Conservation (phyloP, 139 green algal genomes). For the Haematococcus lacustris region DNA sequence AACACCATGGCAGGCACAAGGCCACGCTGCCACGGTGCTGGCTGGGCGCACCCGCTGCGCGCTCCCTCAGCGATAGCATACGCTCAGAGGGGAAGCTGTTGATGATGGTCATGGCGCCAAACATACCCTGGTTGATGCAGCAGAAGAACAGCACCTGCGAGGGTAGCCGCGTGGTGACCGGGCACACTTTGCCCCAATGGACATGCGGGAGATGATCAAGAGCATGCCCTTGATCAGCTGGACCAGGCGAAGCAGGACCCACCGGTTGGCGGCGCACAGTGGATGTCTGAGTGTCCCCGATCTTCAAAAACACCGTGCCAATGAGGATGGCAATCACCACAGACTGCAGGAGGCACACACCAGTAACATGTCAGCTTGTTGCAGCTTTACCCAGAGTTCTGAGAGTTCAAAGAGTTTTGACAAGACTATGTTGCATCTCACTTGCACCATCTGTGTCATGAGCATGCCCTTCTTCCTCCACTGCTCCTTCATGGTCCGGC, state of each 20-base stretch:
- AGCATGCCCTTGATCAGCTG: too few relatives aligned
- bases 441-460: slow-evolving; percentile 13
- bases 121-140: slow-evolving; percentile 48
- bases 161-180: too few relatives aligned
- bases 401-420: too few relatives aligned
- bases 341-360: slow-evolving; percentile 19
- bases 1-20: background rate
- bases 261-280: slow-evolving; percentile 35
- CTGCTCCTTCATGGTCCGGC: slow-evolving; percentile 39
- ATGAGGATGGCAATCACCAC: slow-evolving; percentile 41
- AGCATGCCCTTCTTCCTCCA: slow-evolving; percentile 31
- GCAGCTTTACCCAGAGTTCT: too few relatives aligned
- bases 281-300: slow-evolving; percentile 32
- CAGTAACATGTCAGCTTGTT: too few relatives aligned
- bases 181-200: too few relatives aligned
- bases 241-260: too few relatives aligned
- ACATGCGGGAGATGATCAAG: too few relatives aligned
- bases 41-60: slow-evolving; percentile 20
- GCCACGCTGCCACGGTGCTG: background rate
- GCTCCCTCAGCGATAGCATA: slow-evolving; percentile 37
- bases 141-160: too few relatives aligned
- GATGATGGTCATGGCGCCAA: slow-evolving; percentile 41
- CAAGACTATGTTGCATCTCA: too few relatives aligned
- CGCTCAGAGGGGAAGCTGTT: slow-evolving; percentile 52
- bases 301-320: slow-evolving; percentile 35